Percentiles rank a stretch among this genome's conserved stretches.
phyloP scores from a whole-genome alignment of 345 rosid genomes.

The Gossypium herbaceum region DNA sequence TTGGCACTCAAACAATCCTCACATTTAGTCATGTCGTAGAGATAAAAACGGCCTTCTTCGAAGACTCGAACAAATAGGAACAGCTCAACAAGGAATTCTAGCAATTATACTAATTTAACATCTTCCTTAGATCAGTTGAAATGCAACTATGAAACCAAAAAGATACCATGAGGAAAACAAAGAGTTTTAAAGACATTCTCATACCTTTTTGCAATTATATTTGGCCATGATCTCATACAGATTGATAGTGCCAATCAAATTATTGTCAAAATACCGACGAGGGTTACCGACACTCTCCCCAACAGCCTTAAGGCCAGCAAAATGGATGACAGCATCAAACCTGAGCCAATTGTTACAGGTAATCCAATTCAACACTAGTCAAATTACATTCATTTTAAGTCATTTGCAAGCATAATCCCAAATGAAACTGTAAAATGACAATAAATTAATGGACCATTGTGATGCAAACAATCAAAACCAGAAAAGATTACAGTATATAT shows the following conservation, averaged over 20 bases:
- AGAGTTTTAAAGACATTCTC: not conserved
- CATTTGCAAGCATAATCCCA: not conserved
- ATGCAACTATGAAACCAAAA: slow-evolving; percentile 48
- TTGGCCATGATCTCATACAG: slow-evolving; percentile 80
- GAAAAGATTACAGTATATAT: not conserved
- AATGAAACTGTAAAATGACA: not conserved
- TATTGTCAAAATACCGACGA: slow-evolving; percentile 74
- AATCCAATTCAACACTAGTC: slow-evolving; percentile 1
- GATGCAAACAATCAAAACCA: not conserved
- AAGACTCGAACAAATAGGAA: not conserved
- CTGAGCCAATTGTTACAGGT: slow-evolving; percentile 31
- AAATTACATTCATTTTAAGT: not conserved
- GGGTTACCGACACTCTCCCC: slow-evolving; percentile 73
- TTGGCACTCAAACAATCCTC: not conserved
- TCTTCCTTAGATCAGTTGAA: slow-evolving; percentile 62
- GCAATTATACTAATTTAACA: slow-evolving; percentile 60
- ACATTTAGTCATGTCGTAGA: not conserved
- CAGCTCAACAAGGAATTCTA: slow-evolving; percentile 40
- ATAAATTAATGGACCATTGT: not conserved
- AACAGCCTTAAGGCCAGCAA: slow-evolving; percentile 67
- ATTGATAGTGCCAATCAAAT: slow-evolving; percentile 82
- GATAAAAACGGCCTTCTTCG: not conserved
- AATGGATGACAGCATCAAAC: slow-evolving; percentile 92
- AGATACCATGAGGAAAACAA: not conserved
- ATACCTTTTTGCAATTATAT: slow-evolving; percentile 75